Base-by-base conservation (phyloP, 331 rosid species). In the Ulmus americana region DNA sequence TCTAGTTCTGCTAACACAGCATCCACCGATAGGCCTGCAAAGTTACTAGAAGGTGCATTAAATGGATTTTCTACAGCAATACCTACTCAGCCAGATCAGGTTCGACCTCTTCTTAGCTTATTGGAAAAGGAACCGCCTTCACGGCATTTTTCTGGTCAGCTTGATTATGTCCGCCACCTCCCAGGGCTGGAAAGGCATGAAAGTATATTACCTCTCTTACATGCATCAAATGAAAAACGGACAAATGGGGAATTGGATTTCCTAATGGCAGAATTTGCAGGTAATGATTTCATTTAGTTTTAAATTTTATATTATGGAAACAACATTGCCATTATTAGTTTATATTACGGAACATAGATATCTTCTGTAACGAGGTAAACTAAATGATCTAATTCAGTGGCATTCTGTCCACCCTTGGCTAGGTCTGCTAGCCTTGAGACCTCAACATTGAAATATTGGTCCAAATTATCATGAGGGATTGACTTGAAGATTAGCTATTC, bases 71-170 rank as follows among this genome's bases (percentile, higher is more conserved):
- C 85, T 52, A 72, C 78, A 12, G 41, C 85, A 18, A 82, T 75
- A 61, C 64, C 72, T 63, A 49, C 75, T 51, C 95, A 82, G 67
- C 96, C 85, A 67, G 99, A 94, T 74, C 97, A 85, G 68, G 97
- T 90, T 52, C 82, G 99, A 50, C 99, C 99, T 67, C 97, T 94
- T 81, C 95, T 94, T 63, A 94, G 99, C 83, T 76, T 94, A 79
- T 78, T 94, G 84, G 99, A 94, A 42, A 94, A 94, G 79, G 99
- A 94, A 70, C 97, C 97, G 10, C 97, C 91, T 63, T 94, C 99
- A 50, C 82, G 99, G 65, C 99, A 78, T 72, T 81, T 85, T 54
- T 94, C 99, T 58, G 99, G 97, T 72, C 99, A 90, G 85, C 97
- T 94, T 12, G 99, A 94, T 77, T 90, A 84, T 83, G 88, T 90